Percentiles rank a stretch among this genome's conserved stretches.
phyloP scores from a whole-genome alignment of 306 rosid genomes.

The Prinsepia uniflora region DNA sequence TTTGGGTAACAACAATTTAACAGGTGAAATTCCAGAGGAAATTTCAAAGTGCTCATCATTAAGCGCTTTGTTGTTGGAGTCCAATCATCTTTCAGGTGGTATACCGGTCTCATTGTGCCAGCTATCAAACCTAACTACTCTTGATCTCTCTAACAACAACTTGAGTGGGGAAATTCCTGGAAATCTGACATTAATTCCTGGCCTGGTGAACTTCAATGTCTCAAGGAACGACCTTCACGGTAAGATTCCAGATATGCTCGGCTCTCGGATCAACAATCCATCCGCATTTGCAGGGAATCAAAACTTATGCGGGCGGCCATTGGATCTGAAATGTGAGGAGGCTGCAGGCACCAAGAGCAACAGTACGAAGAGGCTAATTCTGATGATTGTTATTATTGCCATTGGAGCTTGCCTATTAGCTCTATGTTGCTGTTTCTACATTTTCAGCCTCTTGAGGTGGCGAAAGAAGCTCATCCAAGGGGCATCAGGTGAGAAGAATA shows the following conservation, averaged over 20 bases:
- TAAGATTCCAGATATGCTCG: conserved; percentile 52
- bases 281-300: conserved; percentile 44
- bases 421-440: conserved; percentile 61
- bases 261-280: conserved; percentile 46
- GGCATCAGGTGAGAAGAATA: conserved; percentile 53
- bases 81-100: conserved; percentile 52
- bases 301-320: conserved; percentile 60
- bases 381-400: conserved; percentile 41
- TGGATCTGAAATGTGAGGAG: conserved; percentile 50
- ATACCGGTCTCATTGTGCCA: conserved; percentile 57
- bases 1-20: conserved; percentile 53
- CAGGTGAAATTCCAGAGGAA: conserved; percentile 64
- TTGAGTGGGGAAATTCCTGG: conserved; percentile 66
- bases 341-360: conserved; percentile 46
- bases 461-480: conserved; percentile 53
- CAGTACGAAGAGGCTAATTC: conserved; percentile 32
- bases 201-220: conserved; percentile 61
- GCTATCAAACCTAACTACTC: conserved; percentile 43
- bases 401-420: conserved; percentile 55
- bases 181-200: conserved; percentile 45
- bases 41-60: conserved; percentile 54
- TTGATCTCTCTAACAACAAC: conserved; percentile 60
- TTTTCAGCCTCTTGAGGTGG: conserved; percentile 75
- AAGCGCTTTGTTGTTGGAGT: conserved; percentile 46
- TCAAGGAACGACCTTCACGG: conserved; percentile 66